These are phyloP conservation scores for Pythium chondricola DNA, from an alignment of 352 stramenopile species.

Conservation along the genomic window DNA sequence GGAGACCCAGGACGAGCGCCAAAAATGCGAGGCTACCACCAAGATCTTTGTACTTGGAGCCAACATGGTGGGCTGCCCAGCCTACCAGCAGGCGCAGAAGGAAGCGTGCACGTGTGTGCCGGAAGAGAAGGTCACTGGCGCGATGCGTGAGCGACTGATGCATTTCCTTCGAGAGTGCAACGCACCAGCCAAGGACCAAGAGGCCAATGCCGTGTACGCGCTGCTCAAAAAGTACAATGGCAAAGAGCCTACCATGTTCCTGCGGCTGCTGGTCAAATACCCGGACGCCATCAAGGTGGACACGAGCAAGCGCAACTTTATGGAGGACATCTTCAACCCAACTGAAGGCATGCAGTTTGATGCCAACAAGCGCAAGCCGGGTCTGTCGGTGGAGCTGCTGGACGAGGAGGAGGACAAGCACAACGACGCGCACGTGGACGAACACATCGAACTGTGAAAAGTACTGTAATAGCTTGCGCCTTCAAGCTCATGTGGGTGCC, in stretches of 20 bases:
- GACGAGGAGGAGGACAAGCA: conserved; percentile 7
- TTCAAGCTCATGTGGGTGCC: too few relatives aligned
- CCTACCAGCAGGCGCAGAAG: conserved; percentile 57
- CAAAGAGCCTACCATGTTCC: conserved; percentile 56
- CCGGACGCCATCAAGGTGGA: conserved; percentile 46
- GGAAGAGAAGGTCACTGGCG: conserved; percentile 14
- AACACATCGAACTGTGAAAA: conserved; percentile 37
- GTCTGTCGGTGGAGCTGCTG: conserved; percentile 3
- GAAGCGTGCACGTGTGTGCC: conserved; percentile 64
- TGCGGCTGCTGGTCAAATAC: conserved; percentile 52
- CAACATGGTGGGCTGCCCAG: conserved; percentile 63
- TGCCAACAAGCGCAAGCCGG: conserved; percentile 14
- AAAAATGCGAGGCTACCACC: conserved; percentile 53
- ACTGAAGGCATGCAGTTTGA: neutral
- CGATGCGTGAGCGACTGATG: conserved; percentile 39
- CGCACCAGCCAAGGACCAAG: conserved; percentile 32
- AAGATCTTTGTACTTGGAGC: conserved; percentile 62
- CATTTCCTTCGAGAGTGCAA: conserved; percentile 46
- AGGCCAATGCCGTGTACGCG: conserved; percentile 32
- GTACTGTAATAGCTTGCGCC: neutral
- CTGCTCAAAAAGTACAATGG: conserved; percentile 64
- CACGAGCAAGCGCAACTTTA: conserved; percentile 41
- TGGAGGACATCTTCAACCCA: conserved; percentile 36
- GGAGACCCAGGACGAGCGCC: conserved; percentile 13
- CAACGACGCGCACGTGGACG: conserved; percentile 26